Percentiles rank a stretch among this genome's conserved stretches.
Conservation (phyloP, 2,329 filamentous ascomycete species). For the Fusarium pseudonygamai region DNA sequence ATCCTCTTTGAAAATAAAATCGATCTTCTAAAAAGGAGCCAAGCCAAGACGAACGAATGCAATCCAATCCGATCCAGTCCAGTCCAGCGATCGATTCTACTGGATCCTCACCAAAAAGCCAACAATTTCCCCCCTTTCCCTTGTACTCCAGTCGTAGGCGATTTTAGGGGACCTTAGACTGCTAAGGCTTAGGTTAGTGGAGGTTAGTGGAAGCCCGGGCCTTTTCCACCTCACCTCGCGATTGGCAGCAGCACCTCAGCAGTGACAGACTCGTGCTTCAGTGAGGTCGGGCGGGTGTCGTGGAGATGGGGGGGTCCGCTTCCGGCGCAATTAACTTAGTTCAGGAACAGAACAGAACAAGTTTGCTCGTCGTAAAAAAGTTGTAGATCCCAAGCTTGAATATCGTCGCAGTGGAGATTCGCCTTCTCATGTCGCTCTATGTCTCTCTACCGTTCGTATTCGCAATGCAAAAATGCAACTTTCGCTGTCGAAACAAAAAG, state of each 20-base stretch:
- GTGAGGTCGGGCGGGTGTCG: constrained; percentile 6
- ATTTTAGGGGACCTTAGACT: constrained; percentile 33
- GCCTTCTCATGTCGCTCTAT: constrained; percentile 8
- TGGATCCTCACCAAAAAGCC: constrained; percentile 33
- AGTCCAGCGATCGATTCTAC: constrained; percentile 36
- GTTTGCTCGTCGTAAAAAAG: background rate
- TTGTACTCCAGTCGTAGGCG: constrained; percentile 18
- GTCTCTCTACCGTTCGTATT: background rate
- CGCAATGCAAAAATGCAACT: constrained; percentile 1
- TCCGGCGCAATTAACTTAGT: constrained; percentile 24
- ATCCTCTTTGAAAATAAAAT: constrained; percentile 38
- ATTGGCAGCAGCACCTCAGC: background rate
- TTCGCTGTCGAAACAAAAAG: background rate
- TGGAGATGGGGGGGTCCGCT: constrained; percentile 36
- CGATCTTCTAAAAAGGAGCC: background rate
- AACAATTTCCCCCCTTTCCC: constrained; percentile 43
- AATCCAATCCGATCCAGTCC: background rate
- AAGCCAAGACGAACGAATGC: background rate
- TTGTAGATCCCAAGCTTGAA: background rate
- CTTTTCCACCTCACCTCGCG: constrained; percentile 26
- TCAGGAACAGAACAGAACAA: constrained; percentile 20
- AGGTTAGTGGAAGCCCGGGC: constrained; percentile 33
- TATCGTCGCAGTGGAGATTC: background rate
- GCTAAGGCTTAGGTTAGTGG: constrained; percentile 17
- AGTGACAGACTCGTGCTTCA: constrained; percentile 16